These are phyloP conservation scores for Citrullus amarus DNA, from an alignment of 306 rosid species.

Conservation along the genomic window DNA sequence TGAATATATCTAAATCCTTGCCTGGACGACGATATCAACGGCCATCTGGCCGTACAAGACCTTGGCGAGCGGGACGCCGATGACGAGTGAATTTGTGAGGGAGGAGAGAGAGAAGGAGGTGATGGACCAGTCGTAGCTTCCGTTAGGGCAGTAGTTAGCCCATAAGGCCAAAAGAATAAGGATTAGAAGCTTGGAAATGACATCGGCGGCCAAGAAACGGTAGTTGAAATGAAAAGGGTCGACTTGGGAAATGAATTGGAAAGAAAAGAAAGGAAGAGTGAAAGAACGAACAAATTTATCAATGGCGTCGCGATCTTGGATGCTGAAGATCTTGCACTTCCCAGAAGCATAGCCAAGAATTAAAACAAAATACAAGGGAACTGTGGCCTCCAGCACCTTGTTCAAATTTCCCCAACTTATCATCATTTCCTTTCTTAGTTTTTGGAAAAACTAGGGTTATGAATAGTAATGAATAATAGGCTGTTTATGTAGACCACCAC, in stretches of 20 bases:
- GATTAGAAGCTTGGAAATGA: neutral
- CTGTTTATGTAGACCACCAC: too few species aligned
- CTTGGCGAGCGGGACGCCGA: neutral
- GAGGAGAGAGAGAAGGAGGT: neutral
- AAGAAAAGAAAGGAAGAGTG: neutral
- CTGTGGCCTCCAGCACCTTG: too few species aligned
- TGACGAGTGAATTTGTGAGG: neutral
- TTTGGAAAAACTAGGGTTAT: too few species aligned
- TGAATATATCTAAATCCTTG: too few species aligned
- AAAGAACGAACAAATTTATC: neutral
- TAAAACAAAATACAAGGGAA: too few species aligned
- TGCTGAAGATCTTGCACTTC: too few species aligned
- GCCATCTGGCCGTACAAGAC: neutral
- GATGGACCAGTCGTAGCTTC: neutral
- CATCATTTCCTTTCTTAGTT: too few species aligned
- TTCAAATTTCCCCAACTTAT: too few species aligned
- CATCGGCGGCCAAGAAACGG: neutral
- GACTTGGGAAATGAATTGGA: neutral
- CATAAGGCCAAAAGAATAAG: neutral
- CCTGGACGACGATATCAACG: neutral
- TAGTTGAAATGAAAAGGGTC: neutral
- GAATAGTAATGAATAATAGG: too few species aligned
- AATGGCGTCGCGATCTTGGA: neutral
- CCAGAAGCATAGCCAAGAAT: too few species aligned
- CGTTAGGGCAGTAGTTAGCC: neutral